Evolutionary conservation across 352 stramenopile species (phyloP).

Genomic region (Pythium aristosporum): DNA sequence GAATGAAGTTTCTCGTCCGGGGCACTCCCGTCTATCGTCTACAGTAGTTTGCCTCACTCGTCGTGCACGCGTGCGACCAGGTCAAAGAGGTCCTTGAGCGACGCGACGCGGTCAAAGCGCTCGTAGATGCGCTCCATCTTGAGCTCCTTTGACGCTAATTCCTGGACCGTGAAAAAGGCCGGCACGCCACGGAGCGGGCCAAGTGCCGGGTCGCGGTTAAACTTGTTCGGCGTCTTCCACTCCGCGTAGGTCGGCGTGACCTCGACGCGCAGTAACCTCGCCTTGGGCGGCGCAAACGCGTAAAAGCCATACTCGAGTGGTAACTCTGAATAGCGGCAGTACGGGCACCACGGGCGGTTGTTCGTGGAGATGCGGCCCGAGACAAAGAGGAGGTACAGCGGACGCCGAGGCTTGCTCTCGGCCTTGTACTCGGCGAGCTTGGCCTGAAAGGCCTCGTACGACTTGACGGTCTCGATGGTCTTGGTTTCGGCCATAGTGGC

Average conservation of each 20-base stretch:
- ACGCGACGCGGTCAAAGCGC: constrained; percentile 15
- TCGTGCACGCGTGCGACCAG: constrained; percentile 7
- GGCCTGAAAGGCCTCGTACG: constrained; percentile 39
- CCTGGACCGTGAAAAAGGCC: constrained; percentile 38
- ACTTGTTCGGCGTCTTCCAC: constrained; percentile 63
- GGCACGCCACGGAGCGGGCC: constrained; percentile 50
- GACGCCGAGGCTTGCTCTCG: constrained; percentile 33
- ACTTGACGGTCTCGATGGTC: constrained; percentile 49
- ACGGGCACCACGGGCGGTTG: constrained; percentile 78
- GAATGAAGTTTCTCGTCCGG: constrained; percentile 4
- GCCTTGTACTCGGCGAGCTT: constrained; percentile 41
- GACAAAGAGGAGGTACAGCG: constrained; percentile 67
- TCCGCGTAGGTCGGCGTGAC: constrained; percentile 58
- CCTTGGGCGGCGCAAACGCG: constrained; percentile 53
- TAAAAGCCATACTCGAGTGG: constrained; percentile 74
- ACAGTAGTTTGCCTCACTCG: constrained; percentile 1
- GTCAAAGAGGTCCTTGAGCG: constrained; percentile 13
- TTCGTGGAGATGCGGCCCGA: constrained; percentile 63
- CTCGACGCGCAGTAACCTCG: constrained; percentile 61
- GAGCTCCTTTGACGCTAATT: constrained; percentile 29
- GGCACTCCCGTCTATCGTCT: not conserved
- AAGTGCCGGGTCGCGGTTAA: constrained; percentile 53
- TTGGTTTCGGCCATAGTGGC: constrained; percentile 43
- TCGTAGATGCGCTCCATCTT: constrained; percentile 46
- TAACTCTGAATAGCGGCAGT: constrained; percentile 76